Evolutionary conservation across 2,329 filamentous ascomycete genomes (phyloP).

Genomic region (Fusarium heterosporum): DNA sequence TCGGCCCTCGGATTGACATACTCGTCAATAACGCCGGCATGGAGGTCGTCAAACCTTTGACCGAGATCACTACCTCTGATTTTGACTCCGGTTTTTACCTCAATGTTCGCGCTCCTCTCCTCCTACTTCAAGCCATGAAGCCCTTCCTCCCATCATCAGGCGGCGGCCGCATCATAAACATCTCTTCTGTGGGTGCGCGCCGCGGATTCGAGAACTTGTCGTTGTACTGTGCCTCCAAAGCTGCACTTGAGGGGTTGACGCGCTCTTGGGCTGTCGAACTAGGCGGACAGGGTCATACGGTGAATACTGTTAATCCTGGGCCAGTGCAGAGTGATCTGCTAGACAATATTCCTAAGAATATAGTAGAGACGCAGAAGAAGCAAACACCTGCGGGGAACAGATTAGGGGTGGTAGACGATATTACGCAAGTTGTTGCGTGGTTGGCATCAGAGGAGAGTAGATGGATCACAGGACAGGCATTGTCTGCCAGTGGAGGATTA

Average conservation of each 20-base stretch:
- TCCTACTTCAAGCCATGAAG: conserved; percentile 18
- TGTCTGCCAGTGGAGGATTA: conserved; percentile 62
- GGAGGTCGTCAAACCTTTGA: conserved; percentile 23
- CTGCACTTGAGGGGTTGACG: conserved; percentile 56
- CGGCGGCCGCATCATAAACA: conserved; percentile 28
- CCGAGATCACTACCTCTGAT: conserved; percentile 8
- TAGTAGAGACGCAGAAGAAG: conserved; percentile 28
- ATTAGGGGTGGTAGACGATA: conserved; percentile 63
- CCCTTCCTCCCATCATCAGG: conserved; percentile 5
- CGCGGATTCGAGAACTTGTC: conserved; percentile 29
- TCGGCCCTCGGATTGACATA: conserved; percentile 21
- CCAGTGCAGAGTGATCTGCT: conserved; percentile 70
- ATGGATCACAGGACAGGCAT: conserved; percentile 66
- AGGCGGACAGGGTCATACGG: conserved; percentile 63
- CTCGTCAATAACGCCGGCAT: conserved; percentile 31
- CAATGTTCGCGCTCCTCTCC: conserved; percentile 30
- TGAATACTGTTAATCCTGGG: conserved; percentile 70
- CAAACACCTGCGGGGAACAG: conserved; percentile 64
- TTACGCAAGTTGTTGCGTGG: conserved; percentile 67
- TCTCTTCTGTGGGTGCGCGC: conserved; percentile 21
- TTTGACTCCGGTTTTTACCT: conserved; percentile 34
- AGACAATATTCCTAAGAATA: conserved; percentile 51
- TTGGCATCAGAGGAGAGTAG: conserved; percentile 61
- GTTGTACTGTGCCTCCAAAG: conserved; percentile 32
- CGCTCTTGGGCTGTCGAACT: conserved; percentile 67